Percentiles rank a stretch among this genome's conserved stretches.
These are phyloP conservation scores for Carex littledalei DNA, from an alignment of 176 grass and related monocot genomes.

Conservation along the genomic window DNA sequence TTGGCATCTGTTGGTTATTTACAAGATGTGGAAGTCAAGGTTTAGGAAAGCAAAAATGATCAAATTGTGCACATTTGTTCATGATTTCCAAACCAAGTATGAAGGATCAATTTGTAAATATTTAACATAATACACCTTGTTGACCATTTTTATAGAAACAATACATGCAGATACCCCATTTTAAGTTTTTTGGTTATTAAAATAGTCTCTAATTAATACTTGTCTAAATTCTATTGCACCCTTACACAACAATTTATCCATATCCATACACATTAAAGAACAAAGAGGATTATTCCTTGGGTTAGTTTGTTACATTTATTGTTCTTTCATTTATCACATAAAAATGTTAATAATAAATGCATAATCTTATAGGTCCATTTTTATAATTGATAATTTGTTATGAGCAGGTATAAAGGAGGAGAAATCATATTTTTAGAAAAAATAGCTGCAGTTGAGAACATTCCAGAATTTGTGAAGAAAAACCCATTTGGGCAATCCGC, in stretches of 20 bases:
- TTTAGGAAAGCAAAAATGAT: no score
- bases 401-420: slow-evolving; percentile 55
- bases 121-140: not conserved
- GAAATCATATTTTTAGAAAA: slow-evolving; percentile 76
- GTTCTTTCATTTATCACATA: not conserved
- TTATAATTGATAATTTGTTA: not conserved
- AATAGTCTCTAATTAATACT: not conserved
- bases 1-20: not conserved
- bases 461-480: slow-evolving; percentile 46
- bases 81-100: no score
- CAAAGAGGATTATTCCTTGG: slow-evolving; percentile 54
- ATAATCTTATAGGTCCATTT: not conserved
- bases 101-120: no score
- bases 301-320: slow-evolving; percentile 27
- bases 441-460: slow-evolving; percentile 48
- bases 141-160: not conserved
- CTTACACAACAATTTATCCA: slow-evolving; percentile 73
- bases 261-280: slow-evolving; percentile 36
- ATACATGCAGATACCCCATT: not conserved
- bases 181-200: not conserved
- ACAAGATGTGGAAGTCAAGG: no score
- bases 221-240: slow-evolving; percentile 32
- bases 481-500: slow-evolving; percentile 74
- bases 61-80: no score
- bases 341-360: not conserved